phyloP scores from a whole-genome alignment of 805 yeast genomes.

The Kluyveromyces lactis region DNA sequence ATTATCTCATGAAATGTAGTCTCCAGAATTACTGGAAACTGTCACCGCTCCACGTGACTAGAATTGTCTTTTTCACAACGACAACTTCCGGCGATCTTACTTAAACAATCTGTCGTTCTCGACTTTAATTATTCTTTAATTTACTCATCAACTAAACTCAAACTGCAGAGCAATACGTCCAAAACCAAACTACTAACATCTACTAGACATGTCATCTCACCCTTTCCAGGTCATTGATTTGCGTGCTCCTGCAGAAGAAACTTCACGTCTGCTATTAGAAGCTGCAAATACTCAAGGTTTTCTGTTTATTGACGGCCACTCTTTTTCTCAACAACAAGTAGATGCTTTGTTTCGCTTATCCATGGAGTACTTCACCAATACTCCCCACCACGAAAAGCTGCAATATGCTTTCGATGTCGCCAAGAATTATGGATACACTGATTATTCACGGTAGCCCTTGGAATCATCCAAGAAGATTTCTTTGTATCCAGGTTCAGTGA shows the following conservation, averaged over 20 bases:
- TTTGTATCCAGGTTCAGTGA: not conserved
- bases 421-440: not conserved
- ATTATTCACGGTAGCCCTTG: not conserved
- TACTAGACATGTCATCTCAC: not conserved
- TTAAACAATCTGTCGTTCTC: too few relatives aligned
- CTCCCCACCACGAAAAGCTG: not conserved
- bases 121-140: too few relatives aligned
- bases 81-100: too few relatives aligned
- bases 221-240: not conserved
- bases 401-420: not conserved
- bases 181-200: too few relatives aligned
- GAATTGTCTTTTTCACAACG: too few relatives aligned
- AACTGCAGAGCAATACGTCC: too few relatives aligned
- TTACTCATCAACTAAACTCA: too few relatives aligned
- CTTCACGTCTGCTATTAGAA: not conserved
- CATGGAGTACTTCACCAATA: not conserved
- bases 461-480: not conserved
- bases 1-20: too few relatives aligned
- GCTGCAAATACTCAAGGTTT: not conserved
- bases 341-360: not conserved
- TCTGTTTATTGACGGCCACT: not conserved
- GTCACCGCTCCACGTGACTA: too few relatives aligned
- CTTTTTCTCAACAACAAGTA: not conserved
- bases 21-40: too few relatives aligned
- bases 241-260: not conserved